These are phyloP conservation scores for Chaetomiaceae sp. DNA, from an alignment of 2,329 filamentous ascomycete genomes.

Conservation along the genomic window DNA sequence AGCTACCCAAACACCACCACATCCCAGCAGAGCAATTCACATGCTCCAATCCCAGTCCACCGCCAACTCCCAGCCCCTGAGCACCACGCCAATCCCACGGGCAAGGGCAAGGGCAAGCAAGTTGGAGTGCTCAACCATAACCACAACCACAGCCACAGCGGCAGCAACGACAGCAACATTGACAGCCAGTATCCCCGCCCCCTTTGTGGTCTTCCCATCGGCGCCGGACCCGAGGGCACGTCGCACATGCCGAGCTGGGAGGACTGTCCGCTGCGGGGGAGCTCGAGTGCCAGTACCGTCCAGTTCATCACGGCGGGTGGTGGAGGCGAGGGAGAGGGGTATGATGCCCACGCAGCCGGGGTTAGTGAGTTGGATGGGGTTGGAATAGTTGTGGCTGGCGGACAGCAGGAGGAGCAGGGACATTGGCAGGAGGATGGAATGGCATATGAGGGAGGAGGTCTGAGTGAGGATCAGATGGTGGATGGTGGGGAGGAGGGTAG, in stretches of 20 bases:
- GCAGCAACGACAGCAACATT: neutral
- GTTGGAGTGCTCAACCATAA: neutral
- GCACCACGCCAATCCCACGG: neutral
- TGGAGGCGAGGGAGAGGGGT: neutral
- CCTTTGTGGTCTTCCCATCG: slow-evolving; percentile 38
- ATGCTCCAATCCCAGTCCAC: neutral
- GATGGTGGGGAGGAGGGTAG: neutral
- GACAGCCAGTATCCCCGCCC: neutral
- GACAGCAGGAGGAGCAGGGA: neutral
- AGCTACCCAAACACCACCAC: neutral
- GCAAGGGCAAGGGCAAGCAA: neutral
- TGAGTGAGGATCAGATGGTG: neutral
- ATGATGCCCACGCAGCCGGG: neutral
- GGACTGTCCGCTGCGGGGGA: slow-evolving; percentile 24
- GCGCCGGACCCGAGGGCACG: slow-evolving; percentile 39
- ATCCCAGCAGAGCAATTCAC: neutral
- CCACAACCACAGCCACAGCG: neutral
- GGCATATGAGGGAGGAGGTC: too few relatives aligned
- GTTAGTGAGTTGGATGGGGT: too few relatives aligned
- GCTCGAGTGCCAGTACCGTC: neutral
- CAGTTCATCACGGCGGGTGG: neutral
- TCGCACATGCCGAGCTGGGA: slow-evolving; percentile 32
- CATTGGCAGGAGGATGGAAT: too few relatives aligned
- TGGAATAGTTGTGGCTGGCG: too few relatives aligned
- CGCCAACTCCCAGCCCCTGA: neutral